Evolutionary conservation across 1,284 basidiomycete genomes (phyloP), one percentile per base, ranked within the genome.

Genomic region (Mycosarcoma maydis): DNA sequence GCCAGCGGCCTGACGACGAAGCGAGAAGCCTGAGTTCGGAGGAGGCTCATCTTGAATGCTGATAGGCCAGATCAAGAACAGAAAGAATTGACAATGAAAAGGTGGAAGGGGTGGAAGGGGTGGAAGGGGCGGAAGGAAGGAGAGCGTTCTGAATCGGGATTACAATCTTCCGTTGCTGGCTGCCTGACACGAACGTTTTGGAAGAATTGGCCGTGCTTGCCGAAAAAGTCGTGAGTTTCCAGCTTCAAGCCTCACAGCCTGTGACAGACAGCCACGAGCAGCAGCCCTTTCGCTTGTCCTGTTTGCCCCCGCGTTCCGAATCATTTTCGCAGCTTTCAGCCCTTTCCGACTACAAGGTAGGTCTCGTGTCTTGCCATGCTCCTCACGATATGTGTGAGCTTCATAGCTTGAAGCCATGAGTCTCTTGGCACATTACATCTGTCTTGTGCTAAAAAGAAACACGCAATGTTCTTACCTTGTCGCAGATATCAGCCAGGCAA

Each of bases 1-100:
- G 57, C 56, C 39, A 65, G 52, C 46, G 62, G 58, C 44, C 61
- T 53, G 54, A 58, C 61, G 40, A 71, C 30, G 47, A 51, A 58
- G 48, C 68, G 68, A 46, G 68, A 53, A 7, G 62, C 68, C 58
- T 71, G 68, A 44, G 68, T 57, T 22, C 68, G 68, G 37, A 71
- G 68, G 30, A 71, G 68, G 50, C 68, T 66, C 68, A 71, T 71
- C 42, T 60, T 62, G 54, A 32, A 48, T 20, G 37, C 33, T 45
- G 40, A 13, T 8, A 5, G 29, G 50, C 6, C 62, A 42, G 36
- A 48, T 46, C 48, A 64, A 48, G 70, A 49, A 17, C 27, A 68
- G 49, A 22, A 49, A 26, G 23, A 36, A 50, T 14, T 52, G 52
- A 7, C 19, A 48, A 43, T 16, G 55, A 59, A n/a, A 54, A 27